A percentile compares a stretch with the other conserved stretches of the same genome.
phyloP scores from a whole-genome alignment of 2,329 filamentous ascomycete species.

The Cadophora sp. region DNA sequence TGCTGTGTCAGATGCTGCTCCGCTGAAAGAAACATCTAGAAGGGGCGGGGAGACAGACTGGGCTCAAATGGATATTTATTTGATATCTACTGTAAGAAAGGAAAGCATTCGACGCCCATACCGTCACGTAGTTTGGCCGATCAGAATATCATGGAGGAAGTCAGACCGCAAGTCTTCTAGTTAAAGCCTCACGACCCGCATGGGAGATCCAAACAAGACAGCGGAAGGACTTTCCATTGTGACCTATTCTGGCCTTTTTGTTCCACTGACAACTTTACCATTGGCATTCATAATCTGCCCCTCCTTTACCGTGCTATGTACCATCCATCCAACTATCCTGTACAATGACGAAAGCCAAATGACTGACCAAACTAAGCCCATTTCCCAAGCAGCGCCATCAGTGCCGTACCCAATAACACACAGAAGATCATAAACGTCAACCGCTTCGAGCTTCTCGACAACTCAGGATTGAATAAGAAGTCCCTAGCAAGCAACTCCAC shows the following conservation, averaged over 20 bases:
- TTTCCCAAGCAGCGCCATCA: constrained; percentile 58
- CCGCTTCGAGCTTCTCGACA: constrained; percentile 48
- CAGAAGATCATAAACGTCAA: constrained; percentile 52
- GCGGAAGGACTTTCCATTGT: neutral
- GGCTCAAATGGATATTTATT: too few species aligned
- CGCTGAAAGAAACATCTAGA: neutral
- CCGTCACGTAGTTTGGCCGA: too few species aligned
- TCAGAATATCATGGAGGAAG: too few species aligned
- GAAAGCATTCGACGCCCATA: too few species aligned
- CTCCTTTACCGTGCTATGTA: neutral
- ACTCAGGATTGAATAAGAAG: constrained; percentile 55
- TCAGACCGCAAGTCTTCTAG: too few species aligned
- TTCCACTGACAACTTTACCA: neutral
- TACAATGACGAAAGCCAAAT: neutral
- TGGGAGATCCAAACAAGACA: too few species aligned
- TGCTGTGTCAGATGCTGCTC: neutral
- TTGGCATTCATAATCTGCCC: neutral
- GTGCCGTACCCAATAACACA: constrained; percentile 49
- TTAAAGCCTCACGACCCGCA: too few species aligned
- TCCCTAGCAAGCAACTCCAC: constrained; percentile 57
- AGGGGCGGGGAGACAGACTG: neutral
- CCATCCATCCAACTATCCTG: neutral
- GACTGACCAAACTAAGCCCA: constrained; percentile 47
- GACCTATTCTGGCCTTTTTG: neutral
- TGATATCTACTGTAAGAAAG: too few species aligned